Evolutionary conservation across 805 yeast genomes (phyloP).

Genomic region (Zygoascus ofunaensis): DNA sequence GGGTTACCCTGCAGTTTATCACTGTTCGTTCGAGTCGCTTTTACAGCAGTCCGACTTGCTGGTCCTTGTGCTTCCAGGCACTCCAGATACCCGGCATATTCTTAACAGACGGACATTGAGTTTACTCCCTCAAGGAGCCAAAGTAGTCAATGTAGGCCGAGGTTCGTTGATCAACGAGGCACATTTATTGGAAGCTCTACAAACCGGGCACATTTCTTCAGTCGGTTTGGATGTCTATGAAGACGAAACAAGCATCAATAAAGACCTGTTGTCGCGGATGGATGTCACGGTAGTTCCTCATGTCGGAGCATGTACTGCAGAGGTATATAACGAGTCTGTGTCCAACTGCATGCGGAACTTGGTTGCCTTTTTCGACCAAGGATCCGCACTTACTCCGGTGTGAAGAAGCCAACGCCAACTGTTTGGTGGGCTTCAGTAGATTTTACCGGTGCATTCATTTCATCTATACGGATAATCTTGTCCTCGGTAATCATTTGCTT

Average conservation of each 20-base stretch:
- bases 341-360: slow-evolving; percentile 1
- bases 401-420: too few relatives aligned
- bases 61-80: slow-evolving; percentile 58
- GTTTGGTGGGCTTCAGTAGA: too few relatives aligned
- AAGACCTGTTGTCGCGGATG: slow-evolving; percentile 42
- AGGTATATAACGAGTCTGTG: slow-evolving; percentile 2
- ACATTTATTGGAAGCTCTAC: slow-evolving; percentile 50
- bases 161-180: slow-evolving; percentile 59
- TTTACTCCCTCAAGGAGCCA: slow-evolving; percentile 42
- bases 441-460: too few relatives aligned
- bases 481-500: too few relatives aligned
- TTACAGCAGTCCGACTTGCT: slow-evolving; percentile 42
- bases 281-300: slow-evolving; percentile 68
- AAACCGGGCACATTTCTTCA: slow-evolving; percentile 48
- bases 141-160: slow-evolving; percentile 66
- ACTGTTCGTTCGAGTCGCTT: slow-evolving; percentile 36
- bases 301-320: slow-evolving; percentile 51
- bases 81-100: slow-evolving; percentile 46
- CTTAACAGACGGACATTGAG: slow-evolving; percentile 42
- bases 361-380: background rate
- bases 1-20: slow-evolving; percentile 38
- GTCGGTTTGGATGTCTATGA: slow-evolving; percentile 68
- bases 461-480: too few relatives aligned
- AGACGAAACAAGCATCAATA: slow-evolving; percentile 48
- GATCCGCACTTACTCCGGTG: background rate